Conservation (phyloP, 2,329 filamentous ascomycete species). For the Talaromyces funiculosus region DNA sequence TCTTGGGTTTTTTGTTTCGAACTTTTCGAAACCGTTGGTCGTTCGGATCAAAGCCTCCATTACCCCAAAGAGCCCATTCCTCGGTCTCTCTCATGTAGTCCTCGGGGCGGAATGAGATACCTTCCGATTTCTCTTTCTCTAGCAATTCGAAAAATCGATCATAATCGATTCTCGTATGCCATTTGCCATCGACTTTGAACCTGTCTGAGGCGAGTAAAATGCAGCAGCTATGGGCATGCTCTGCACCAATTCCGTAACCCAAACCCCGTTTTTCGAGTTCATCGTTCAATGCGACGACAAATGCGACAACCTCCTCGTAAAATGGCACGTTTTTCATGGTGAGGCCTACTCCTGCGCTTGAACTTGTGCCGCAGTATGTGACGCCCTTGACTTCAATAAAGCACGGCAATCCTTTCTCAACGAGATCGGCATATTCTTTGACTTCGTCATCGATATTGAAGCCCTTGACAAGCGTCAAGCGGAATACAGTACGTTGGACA, state of each 20-base stretch:
- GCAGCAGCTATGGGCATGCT: slow-evolving; percentile 93
- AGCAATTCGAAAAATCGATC: slow-evolving; percentile 78
- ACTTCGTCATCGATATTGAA: slow-evolving; percentile 97
- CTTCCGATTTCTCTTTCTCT: slow-evolving; percentile 52
- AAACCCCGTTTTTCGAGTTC: slow-evolving; percentile 66
- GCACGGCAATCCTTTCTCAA: slow-evolving; percentile 78
- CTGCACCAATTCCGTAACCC: slow-evolving; percentile 83
- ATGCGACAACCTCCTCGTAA: slow-evolving; percentile 81
- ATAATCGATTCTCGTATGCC: slow-evolving; percentile 92
- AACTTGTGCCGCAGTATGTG: slow-evolving; percentile 89
- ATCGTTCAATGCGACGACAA: slow-evolving; percentile 68
- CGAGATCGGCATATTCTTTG: slow-evolving; percentile 80
- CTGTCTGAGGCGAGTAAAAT: slow-evolving; percentile 76
- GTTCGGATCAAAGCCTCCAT: slow-evolving; percentile 86
- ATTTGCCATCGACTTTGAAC: slow-evolving; percentile 70
- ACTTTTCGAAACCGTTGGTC: slow-evolving; percentile 74
- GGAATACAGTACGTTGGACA: slow-evolving; percentile 86
- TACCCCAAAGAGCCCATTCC: slow-evolving; percentile 92
- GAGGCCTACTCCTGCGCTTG: slow-evolving; percentile 74
- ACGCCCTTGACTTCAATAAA: slow-evolving; percentile 97
- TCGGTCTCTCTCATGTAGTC: slow-evolving; percentile 89
- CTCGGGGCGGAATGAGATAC: slow-evolving; percentile 72
- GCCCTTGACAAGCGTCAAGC: slow-evolving; percentile 90
- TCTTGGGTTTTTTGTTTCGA: slow-evolving; percentile 60
- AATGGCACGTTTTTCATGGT: slow-evolving; percentile 98